These are phyloP conservation scores for Thielaviopsis euricoi DNA, from an alignment of 2,329 filamentous ascomycete genomes.

Conservation along the genomic window DNA sequence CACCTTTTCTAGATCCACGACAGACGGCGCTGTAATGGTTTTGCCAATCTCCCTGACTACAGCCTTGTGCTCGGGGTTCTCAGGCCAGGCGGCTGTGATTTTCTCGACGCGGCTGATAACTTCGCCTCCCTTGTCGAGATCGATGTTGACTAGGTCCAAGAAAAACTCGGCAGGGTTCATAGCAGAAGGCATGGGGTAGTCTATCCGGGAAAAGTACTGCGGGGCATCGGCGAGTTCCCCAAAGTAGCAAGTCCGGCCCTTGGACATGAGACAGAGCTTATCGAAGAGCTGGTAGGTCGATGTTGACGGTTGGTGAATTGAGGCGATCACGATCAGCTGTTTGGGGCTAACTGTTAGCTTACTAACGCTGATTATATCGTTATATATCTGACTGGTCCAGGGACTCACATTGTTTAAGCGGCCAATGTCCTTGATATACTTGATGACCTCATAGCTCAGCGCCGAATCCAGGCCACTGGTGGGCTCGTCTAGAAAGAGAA, in stretches of 20 bases:
- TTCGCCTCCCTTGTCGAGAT: slow-evolving; percentile 42
- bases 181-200: slow-evolving; percentile 46
- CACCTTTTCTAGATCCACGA: slow-evolving; percentile 14
- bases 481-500: slow-evolving; percentile 71
- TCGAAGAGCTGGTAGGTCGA: slow-evolving; percentile 69
- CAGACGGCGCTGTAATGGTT: slow-evolving; percentile 1
- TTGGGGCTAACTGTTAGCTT: neutral
- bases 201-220: slow-evolving; percentile 46
- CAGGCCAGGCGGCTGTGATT: slow-evolving; percentile 17
- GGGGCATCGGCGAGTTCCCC: slow-evolving; percentile 42
- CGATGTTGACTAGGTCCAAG: slow-evolving; percentile 62
- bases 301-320: slow-evolving; percentile 74
- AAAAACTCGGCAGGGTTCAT: slow-evolving; percentile 70
- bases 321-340: slow-evolving; percentile 60
- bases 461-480: slow-evolving; percentile 72
- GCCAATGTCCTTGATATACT: slow-evolving; percentile 51
- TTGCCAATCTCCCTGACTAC: neutral
- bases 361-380: neutral
- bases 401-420: slow-evolving; percentile 43
- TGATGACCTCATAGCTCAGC: slow-evolving; percentile 60
- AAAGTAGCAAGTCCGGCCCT: slow-evolving; percentile 56
- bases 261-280: slow-evolving; percentile 57
- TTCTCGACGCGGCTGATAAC: slow-evolving; percentile 22
- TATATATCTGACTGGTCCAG: neutral
- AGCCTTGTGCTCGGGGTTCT: slow-evolving; percentile 13